phyloP scores from a whole-genome alignment of 306 rosid genomes.

The barrel medic (Medicago truncatula) region MtrunA17r5.0-ANR NC_053045.1:45325001-45325500 shows the following conservation, averaged over 20 bases:
- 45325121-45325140: slow-evolving; percentile 66
- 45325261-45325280: background rate
- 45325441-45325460: background rate
- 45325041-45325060: slow-evolving; percentile 84
- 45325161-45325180: slow-evolving; percentile 85
- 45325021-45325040: slow-evolving; percentile 73
- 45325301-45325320: too few species aligned
- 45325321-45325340: too few species aligned
- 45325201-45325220: slow-evolving; percentile 27
- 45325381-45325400: too few species aligned
- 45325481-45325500: background rate
- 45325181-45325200: slow-evolving; percentile 66
- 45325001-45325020: slow-evolving; percentile 59
- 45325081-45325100: slow-evolving; percentile 66
- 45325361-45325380: too few species aligned
- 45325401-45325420: background rate
- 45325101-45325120: slow-evolving; percentile 57
- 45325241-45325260: background rate
- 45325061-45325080: slow-evolving; percentile 68
- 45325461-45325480: background rate
- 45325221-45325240: slow-evolving; percentile 5
- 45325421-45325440: background rate
- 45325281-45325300: too few species aligned
- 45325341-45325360: too few species aligned
- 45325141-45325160: slow-evolving; percentile 82